Evolutionary conservation across 169 alveolate genomes (phyloP).

Genomic region (Eimeria acervulina): DNA sequence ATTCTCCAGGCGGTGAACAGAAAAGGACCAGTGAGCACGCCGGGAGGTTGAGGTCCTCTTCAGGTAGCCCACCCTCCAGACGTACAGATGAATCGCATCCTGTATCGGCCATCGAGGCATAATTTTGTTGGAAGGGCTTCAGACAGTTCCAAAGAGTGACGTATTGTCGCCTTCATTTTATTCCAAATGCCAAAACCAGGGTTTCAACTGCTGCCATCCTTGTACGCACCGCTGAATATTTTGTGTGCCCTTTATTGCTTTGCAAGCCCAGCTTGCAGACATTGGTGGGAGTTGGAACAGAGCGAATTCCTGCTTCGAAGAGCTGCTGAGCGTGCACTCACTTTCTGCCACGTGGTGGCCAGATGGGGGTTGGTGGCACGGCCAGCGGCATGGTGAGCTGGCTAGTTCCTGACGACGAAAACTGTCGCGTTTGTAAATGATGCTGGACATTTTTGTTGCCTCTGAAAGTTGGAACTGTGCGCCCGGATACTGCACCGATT

Average conservation of each 20-base stretch:
- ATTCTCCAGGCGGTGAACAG: conserved; percentile 10
- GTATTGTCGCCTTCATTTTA: conserved; percentile 1
- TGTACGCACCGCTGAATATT: neutral
- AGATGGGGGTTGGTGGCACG: conserved; percentile 20
- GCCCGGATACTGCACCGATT: neutral
- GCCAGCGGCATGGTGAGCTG: neutral
- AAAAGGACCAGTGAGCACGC: conserved; percentile 29
- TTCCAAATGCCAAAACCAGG: conserved; percentile 10
- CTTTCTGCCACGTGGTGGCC: conserved; percentile 1
- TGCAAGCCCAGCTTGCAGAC: neutral
- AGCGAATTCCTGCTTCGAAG: neutral
- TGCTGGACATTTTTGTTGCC: neutral
- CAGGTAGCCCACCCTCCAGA: conserved; percentile 11
- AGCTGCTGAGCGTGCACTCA: neutral
- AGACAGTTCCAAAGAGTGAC: neutral
- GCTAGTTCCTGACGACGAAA: conserved; percentile 1
- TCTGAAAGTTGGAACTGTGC: neutral
- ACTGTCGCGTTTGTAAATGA: neutral
- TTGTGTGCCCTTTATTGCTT: neutral
- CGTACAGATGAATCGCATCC: conserved; percentile 29
- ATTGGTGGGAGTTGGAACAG: neutral
- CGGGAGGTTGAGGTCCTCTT: conserved; percentile 20
- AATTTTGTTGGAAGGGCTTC: neutral
- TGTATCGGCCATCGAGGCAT: conserved; percentile 14
- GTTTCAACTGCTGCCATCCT: conserved; percentile 25